Evolutionary conservation across 345 rosid genomes (phyloP), one percentile per base, ranked within the genome.

Genomic region (Moringa oleifera): DNA sequence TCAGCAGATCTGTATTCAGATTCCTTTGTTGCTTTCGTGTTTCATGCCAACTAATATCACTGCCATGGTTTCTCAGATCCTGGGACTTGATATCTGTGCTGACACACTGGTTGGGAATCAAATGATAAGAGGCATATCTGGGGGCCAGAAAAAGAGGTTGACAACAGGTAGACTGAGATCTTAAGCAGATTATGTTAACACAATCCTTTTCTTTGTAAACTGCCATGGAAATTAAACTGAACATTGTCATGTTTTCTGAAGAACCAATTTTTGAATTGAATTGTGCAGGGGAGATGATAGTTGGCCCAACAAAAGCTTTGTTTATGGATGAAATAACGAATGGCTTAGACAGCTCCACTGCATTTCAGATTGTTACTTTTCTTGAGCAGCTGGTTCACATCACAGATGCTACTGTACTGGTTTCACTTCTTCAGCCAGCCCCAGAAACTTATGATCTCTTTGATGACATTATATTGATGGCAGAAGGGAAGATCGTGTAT

Each of bases 311-410:
- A 20, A 83, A 77, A 73, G 80, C 90, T 25, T 22, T 87, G 7
- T 81, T 87, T 60, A 83, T 87, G 95, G 95, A 85, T 53, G 88
- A 85, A 69, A 83, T 87, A 65, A 76, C 88, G 7, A 83, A 80
- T 18, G 95, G 90, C 12, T 70, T 85, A 37, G 95, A 87, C 64
- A 87, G 87, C 60, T 87, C 88, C 1, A 85, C 90, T 18, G 72
- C 88, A 15, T 81, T 61, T 69, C 95, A 85, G 79, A 73, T 87
- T 36, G 75, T 77, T 53, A 58, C 80, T 16, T 84, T 83, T 61
- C 72, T 87, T 54, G 81, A 79, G 79, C 86, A 83, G 20, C 55
- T 77, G 50, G 95, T 80, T 61, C 90, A 84, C 25, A 47, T 79
- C 19, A 76, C 81, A 18, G 78, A 87, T 55, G 77, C 88, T 18